Conservation (phyloP, 2,329 filamentous ascomycete species). For the Apiospora rasikravindrae region DNA sequence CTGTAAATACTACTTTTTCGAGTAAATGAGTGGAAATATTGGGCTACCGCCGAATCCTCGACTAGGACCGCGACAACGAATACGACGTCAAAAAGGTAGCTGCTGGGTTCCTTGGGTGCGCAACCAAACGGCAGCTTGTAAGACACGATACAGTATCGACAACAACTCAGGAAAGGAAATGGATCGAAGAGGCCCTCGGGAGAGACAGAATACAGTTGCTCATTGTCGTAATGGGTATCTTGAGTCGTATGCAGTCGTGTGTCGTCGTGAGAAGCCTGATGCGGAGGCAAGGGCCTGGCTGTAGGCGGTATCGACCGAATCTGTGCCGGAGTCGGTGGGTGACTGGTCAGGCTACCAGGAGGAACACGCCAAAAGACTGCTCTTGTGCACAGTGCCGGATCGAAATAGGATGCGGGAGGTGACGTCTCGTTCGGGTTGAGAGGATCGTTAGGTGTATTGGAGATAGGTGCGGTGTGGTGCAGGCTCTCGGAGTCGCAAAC, state of each 20-base stretch:
- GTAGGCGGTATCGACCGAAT: conserved; percentile 9
- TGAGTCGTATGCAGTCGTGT: conserved; percentile 38
- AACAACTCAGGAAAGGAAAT: conserved; percentile 61
- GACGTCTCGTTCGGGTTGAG: neutral
- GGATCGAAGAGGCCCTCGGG: conserved; percentile 58
- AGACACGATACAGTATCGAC: conserved; percentile 27
- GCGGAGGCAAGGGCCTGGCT: conserved; percentile 17
- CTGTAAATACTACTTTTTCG: conserved; percentile 22
- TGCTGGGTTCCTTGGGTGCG: neutral
- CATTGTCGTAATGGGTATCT: conserved; percentile 56
- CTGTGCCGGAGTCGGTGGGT: conserved; percentile 4
- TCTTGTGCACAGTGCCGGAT: neutral
- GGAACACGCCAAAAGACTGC: neutral
- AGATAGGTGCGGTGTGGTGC: neutral
- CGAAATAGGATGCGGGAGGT: neutral
- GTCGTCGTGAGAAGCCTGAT: conserved; percentile 28
- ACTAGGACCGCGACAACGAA: conserved; percentile 1
- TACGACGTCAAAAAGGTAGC: conserved; percentile 7
- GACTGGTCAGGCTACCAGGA: neutral
- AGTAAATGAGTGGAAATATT: conserved; percentile 4
- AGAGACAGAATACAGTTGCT: conserved; percentile 56
- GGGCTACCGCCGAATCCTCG: conserved; percentile 9
- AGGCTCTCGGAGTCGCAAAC: conserved; percentile 9
- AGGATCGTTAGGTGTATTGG: neutral
- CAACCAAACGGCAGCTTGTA: conserved; percentile 26